Base-by-base conservation (phyloP, 768 basidiomycete species). In the Pleurotus cornucopiae region DNA sequence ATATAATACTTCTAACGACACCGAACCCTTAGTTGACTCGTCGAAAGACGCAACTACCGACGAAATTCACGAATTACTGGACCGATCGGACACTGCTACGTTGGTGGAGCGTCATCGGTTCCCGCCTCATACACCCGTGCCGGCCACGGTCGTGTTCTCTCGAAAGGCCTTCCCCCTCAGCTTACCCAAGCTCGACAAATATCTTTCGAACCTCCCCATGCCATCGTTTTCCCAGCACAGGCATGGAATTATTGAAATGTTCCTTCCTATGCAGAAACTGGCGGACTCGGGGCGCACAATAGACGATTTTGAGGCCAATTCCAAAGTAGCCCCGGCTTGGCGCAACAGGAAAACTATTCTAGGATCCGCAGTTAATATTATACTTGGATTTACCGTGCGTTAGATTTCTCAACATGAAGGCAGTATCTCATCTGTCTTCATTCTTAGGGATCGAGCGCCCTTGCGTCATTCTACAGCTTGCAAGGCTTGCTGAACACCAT, bases 401-500 rank as follows among this genome's bases (percentile, higher is more conserved):
- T 13, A 16, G 55, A 47, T 30, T 4, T 25, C n/a, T 21, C 18
- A 20, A 23, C n/a, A 1, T 16, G 16, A 34, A 16, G 23, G 14
- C 37, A 39, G 53, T 54, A 9, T 44, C 16, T 34, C 60, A 20
- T 58, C 14, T 34, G 47, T 16, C 14, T 6, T 25, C 23, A 6
- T 46, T 20, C 45, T 0, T 45, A 89, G 86, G 87, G 88, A 9
- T 89, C 88, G 2, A 88, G 85, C 65, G 80, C 78, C 21, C 69
- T 88, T 37, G 81, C 85, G 4, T 78, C 81, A 0, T 87, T 82
- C 60, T 90, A 89, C 63, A 87, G 86, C 65, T 66, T 88, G 18
- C 83, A 86, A 62, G 86, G 88, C 40, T 72, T 89, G 7, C 74
- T 81, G 52, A 86, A 86, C 59, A 86, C 83, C 0, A 67, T 89